Evolutionary conservation across 768 basidiomycete species (phyloP).

Genomic region (Cystofilobasidium capitatum): DNA sequence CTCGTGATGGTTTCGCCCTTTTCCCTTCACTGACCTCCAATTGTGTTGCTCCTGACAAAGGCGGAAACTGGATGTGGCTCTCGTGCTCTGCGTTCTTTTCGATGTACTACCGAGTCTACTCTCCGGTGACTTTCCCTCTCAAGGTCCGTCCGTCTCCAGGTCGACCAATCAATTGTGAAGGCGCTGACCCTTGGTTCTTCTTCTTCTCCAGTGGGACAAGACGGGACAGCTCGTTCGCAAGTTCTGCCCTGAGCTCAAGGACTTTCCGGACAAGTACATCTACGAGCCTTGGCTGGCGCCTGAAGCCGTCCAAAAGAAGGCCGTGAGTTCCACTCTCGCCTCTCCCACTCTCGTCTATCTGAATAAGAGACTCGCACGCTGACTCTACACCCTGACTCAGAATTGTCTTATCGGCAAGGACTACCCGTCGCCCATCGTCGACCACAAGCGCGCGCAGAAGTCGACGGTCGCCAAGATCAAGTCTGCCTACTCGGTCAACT

Average conservation of each 20-base stretch:
- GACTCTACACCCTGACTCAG: neutral
- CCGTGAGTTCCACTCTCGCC: conserved; percentile 14
- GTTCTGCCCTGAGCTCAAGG: conserved; percentile 41
- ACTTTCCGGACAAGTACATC: conserved; percentile 43
- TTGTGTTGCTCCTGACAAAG: conserved; percentile 2
- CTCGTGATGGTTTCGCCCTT: too few relatives aligned
- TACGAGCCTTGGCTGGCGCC: conserved; percentile 41
- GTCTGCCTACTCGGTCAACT: conserved; percentile 36
- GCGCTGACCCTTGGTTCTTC: too few relatives aligned
- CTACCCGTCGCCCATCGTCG: conserved; percentile 40
- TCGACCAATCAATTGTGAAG: neutral
- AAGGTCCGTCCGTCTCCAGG: conserved; percentile 16
- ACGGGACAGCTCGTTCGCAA: conserved; percentile 38
- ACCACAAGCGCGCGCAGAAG: conserved; percentile 37
- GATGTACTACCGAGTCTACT: conserved; percentile 26
- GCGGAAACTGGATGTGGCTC: conserved; percentile 42
- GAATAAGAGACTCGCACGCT: neutral
- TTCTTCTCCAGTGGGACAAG: conserved; percentile 36
- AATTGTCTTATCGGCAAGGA: conserved; percentile 40
- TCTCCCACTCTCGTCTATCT: neutral
- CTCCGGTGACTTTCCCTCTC: conserved; percentile 24
- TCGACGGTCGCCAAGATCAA: conserved; percentile 37
- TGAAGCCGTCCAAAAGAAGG: conserved; percentile 34
- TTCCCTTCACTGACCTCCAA: too few relatives aligned
- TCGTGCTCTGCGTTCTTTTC: conserved; percentile 29